Evolutionary conservation across 768 basidiomycete genomes (phyloP).

Genomic region (Termitomyces sp.): DNA sequence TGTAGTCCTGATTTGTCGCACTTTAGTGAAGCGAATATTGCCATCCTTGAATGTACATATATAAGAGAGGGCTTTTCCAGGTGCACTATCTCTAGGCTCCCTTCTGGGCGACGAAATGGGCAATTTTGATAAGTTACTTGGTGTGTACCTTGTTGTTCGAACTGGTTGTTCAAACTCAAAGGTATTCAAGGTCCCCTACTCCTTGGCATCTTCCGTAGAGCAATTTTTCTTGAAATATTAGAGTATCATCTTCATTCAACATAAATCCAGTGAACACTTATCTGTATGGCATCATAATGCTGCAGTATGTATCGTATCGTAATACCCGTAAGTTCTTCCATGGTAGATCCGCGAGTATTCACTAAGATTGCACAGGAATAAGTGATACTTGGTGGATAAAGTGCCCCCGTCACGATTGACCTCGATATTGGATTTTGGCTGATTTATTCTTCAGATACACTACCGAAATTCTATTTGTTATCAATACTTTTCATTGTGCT

Average conservation of each 20-base stretch:
- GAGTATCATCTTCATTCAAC: not conserved
- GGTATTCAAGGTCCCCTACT: conserved; percentile 15
- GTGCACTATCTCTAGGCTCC: not conserved
- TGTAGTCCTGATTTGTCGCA: not conserved
- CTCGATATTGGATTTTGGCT: not conserved
- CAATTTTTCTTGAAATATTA: not conserved
- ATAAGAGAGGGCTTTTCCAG: not conserved
- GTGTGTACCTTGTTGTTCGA: not conserved
- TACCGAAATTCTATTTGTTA: conserved; percentile 18
- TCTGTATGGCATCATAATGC: conserved; percentile 18
- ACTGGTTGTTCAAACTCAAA: not conserved
- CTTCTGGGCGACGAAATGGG: conserved; percentile 2
- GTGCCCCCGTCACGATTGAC: conserved; percentile 5
- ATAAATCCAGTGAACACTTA: conserved; percentile 20
- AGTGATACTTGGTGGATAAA: conserved; percentile 21
- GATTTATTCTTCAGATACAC: conserved; percentile 12
- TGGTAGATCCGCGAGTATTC: not conserved
- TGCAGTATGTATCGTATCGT: conserved; percentile 26
- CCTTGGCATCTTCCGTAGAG: conserved; percentile 19
- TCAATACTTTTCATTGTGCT: conserved; percentile 25
- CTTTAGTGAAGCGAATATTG: not conserved
- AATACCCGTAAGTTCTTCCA: conserved; percentile 22
- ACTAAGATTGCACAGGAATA: conserved; percentile 14
- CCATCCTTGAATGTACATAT: not conserved
- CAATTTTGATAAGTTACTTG: conserved; percentile 4